phyloP scores from a whole-genome alignment of 2,329 filamentous ascomycete genomes.

The Alternaria viburni region DNA sequence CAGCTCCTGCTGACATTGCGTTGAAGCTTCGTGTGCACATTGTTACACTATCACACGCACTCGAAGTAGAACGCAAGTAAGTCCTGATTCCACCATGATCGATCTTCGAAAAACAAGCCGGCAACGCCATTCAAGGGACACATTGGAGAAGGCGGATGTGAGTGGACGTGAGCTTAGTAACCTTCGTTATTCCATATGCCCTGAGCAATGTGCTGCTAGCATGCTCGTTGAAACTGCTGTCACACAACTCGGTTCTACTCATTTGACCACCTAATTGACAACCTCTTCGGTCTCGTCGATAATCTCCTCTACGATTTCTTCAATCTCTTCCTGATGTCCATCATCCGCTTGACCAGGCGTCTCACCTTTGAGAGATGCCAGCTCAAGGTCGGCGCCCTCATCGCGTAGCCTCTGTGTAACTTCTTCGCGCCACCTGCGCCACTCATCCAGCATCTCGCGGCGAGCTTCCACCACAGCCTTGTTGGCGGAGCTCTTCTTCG shows the following conservation, averaged over 20 bases:
- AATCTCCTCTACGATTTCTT: constrained; percentile 89
- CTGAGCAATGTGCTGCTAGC: neutral
- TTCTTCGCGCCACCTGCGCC: constrained; percentile 80
- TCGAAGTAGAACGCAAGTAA: neutral
- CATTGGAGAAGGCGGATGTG: neutral
- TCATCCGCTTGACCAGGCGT: constrained; percentile 54
- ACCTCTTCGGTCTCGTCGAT: constrained; percentile 88
- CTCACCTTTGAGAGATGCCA: constrained; percentile 59
- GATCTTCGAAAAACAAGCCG: neutral
- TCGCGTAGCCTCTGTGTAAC: constrained; percentile 69
- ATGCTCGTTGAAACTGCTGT: neutral
- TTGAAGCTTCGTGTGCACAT: neutral
- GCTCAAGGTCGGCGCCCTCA: constrained; percentile 64
- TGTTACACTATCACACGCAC: neutral
- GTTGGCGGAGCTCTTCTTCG: constrained; percentile 92
- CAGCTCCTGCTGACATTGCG: neutral
- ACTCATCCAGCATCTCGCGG: constrained; percentile 82
- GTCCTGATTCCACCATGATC: neutral
- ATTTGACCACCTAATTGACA: constrained; percentile 31
- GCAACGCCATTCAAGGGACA: neutral
- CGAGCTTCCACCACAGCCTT: constrained; percentile 90
- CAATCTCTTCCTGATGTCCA: constrained; percentile 60
- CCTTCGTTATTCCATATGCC: neutral
- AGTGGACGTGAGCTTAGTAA: neutral
- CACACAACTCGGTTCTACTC: neutral